Conservation (phyloP, 257 asterid species). For the Handroanthus guayacan region DNA sequence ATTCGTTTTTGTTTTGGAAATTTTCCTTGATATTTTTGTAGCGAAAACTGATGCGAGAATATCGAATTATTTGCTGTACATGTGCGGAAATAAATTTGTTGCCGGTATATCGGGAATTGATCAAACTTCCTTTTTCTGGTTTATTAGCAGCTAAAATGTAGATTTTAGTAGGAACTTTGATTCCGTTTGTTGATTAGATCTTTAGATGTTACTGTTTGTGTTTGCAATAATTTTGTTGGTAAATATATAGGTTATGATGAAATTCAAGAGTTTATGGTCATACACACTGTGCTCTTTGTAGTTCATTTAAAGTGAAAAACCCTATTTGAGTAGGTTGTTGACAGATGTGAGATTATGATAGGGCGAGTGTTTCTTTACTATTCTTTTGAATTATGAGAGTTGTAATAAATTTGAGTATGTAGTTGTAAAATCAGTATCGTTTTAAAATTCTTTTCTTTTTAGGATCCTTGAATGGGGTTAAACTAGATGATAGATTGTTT, state of each 20-base stretch:
- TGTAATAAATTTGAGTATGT: neutral
- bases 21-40: neutral
- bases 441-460: neutral
- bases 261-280: neutral
- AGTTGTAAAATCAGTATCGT: neutral
- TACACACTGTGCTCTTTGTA: neutral
- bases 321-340: neutral
- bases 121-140: neutral
- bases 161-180: neutral
- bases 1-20: neutral
- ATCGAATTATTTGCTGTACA: neutral
- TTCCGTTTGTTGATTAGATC: constrained; percentile 17
- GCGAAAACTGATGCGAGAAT: neutral
- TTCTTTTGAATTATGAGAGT: neutral
- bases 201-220: neutral
- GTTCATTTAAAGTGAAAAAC: constrained; percentile 13
- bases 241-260: constrained; percentile 8
- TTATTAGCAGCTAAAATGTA: neutral
- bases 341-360: constrained; percentile 14
- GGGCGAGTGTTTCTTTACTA: neutral
- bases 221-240: neutral
- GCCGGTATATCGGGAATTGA: neutral
- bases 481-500: neutral
- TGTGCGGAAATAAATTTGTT: neutral
- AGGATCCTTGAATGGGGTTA: neutral